Conservation (phyloP, 2,329 filamentous ascomycete genomes). For the Fusarium graminum region DNA sequence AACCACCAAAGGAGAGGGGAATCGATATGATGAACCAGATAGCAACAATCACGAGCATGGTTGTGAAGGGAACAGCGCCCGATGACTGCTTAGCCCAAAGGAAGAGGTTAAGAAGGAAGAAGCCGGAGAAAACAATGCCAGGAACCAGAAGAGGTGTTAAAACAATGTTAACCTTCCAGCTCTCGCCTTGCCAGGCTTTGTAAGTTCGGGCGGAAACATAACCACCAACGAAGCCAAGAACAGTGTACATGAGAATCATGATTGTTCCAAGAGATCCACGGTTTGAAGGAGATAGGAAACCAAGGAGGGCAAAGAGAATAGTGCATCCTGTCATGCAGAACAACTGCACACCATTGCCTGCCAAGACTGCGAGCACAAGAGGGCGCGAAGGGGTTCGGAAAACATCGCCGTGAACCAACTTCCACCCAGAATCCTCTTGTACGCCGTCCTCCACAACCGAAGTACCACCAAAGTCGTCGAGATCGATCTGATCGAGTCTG, state of each 20-base stretch:
- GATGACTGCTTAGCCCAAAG: slow-evolving; percentile 94
- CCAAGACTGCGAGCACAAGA: slow-evolving; percentile 85
- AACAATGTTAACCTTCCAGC: slow-evolving; percentile 94
- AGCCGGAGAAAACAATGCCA: slow-evolving; percentile 84
- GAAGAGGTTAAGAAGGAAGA: slow-evolving; percentile 96
- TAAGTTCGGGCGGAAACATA: slow-evolving; percentile 92
- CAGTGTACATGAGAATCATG: slow-evolving; percentile 91
- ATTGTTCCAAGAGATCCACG: slow-evolving; percentile 93
- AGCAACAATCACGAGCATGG: slow-evolving; percentile 91
- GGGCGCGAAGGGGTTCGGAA: slow-evolving; percentile 90
- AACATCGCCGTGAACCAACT: slow-evolving; percentile 96
- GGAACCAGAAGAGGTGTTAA: slow-evolving; percentile 90
- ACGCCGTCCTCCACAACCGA: slow-evolving; percentile 89
- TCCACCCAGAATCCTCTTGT: slow-evolving; percentile 98
- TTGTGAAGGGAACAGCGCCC: slow-evolving; percentile 94
- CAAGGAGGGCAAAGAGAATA: slow-evolving; percentile 91
- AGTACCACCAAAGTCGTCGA: slow-evolving; percentile 88
- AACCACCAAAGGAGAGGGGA: slow-evolving; percentile 88
- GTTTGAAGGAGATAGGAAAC: slow-evolving; percentile 95
- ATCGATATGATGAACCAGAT: slow-evolving; percentile 99
- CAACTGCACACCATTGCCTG: slow-evolving; percentile 94
- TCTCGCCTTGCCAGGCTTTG: slow-evolving; percentile 91
- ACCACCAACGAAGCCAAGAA: slow-evolving; percentile 92
- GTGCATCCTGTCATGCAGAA: slow-evolving; percentile 98
- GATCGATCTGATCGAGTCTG: slow-evolving; percentile 87